Base-by-base conservation (phyloP, 768 basidiomycete genomes). In the Amanita jacksonii region DNA sequence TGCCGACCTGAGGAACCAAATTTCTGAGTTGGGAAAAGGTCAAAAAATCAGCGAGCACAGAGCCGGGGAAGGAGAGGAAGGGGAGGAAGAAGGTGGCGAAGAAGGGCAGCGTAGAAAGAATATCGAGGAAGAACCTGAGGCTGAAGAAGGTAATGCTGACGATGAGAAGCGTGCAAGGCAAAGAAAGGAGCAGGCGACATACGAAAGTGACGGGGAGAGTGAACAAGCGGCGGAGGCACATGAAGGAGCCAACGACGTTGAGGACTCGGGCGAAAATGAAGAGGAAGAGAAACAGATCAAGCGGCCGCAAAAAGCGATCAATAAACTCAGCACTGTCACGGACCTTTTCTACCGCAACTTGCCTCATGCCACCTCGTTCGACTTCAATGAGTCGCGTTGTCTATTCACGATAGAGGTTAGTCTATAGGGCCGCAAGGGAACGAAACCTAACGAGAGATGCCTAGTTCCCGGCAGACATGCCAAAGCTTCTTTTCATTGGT, bases 401-500 rank as follows among this genome's bases (percentile, higher is more conserved):
- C 77, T 73, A 35, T 86, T 98, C 58, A 76, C 81, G 47, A 74
- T 99, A 12, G 80, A 91, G 70, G 94, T 92, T 56, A 53, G 81
- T 62, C 19, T 16, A 16, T 42, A 16, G 9, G 22, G 7, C 38
- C n/a, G 15, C n/a, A 19, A 12, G n/a, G 16, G 20, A 13, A n/a
- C 30, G 25, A 6, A 18, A 16, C 15, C 24, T 43, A 22, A 43
- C 18, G n/a, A 23, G 32, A 37, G 12, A 43, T 46, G 15, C 49
- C n/a, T 49, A 98, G 91, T 93, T 98, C 66, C 68, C 75, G 8
- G 76, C 85, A 34, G 79, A 87, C 54, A 82, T 91, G 59, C 92
- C 92, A 8, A 98, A 98, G 62, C 72, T 99, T 25, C 70, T 99
- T 16, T 73, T 99, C 33, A 90, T 98, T 38, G 94, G 92, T 37